Base-by-base conservation (phyloP, 1,284 basidiomycete genomes). In the Naganishia cerealis region DNA sequence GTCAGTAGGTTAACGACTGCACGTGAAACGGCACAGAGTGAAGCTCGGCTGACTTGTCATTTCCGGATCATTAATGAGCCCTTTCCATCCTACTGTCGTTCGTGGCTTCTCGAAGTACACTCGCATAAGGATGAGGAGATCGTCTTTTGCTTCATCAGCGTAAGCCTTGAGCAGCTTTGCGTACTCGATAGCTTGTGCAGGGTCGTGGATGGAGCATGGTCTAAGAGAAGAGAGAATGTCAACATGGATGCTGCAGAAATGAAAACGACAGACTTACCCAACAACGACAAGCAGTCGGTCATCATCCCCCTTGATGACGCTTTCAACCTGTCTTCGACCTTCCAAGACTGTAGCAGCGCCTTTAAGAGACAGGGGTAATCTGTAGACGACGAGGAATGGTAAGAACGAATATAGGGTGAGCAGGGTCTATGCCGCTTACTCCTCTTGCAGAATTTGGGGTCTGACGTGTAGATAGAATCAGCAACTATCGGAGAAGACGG, bases 71-170 rank as follows among this genome's bases (percentile, higher is more conserved):
- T 86, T 86, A 81, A 86, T 85, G 21, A 85, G 76, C 38, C 85
- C 85, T 76, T 86, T 86, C 85, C 85, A 86, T 16, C 85, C 85
- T 56, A 85, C 84, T 5, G 95, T 98, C 13, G 95, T 98, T 53
- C 95, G 85, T 0, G 94, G 94, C 74, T 95, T 95, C 77, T 95
- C 93, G 77, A 95, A 96, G 83, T 96, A 96, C 73, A 94, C 92
- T 53, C 93, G 88, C 94, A 98, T 98, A 75, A 98, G 85, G 77
- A 99, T 97, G 80, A 90, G 86, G 46, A 99, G 85, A 76, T 98
- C 95, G 13, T 91, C 88, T 77, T 87, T 87, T 40, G 90, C 88
- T 21, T 81, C 78, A 53, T 92, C 88, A 9, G 93, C 90, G 78
- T 98, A 98, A 54, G 83, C 86, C 67, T 86, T 87, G 66, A 98